Percentiles rank a stretch among this genome's conserved stretches.
Evolutionary conservation across 2,329 filamentous ascomycete species (phyloP).

Genomic region (Curvularia hawaiiensis): DNA sequence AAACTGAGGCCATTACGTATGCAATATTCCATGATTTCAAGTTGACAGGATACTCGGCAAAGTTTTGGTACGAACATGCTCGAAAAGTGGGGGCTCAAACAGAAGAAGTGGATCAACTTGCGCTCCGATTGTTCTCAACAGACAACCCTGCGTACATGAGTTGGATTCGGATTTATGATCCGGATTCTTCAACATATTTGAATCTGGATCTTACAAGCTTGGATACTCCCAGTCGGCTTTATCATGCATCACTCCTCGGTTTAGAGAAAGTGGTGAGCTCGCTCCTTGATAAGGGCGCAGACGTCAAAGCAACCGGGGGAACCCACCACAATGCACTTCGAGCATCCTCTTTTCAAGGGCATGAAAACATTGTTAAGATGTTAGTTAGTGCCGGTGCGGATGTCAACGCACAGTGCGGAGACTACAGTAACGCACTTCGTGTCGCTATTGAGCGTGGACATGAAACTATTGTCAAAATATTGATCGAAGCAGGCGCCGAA

Average conservation of each 20-base stretch:
- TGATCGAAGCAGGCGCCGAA: constrained; percentile 24
- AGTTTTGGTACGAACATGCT: constrained; percentile 35
- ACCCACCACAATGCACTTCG: constrained; percentile 27
- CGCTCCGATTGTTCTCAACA: constrained; percentile 17
- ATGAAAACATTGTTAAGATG: constrained; percentile 26
- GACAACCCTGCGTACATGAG: constrained; percentile 22
- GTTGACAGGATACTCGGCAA: constrained; percentile 35
- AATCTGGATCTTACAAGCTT: no score
- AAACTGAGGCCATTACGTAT: constrained; percentile 3
- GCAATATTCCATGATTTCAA: constrained; percentile 13
- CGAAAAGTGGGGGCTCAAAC: constrained; percentile 16
- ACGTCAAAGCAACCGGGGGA: constrained; percentile 21
- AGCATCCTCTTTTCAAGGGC: constrained; percentile 24
- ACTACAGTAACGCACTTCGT: constrained; percentile 20
- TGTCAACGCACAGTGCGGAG: constrained; percentile 20
- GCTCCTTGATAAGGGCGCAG: constrained; percentile 25
- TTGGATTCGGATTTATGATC: constrained; percentile 27
- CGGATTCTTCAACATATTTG: constrained; percentile 4
- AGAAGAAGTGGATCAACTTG: constrained; percentile 9
- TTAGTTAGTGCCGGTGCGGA: constrained; percentile 19
- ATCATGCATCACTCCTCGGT: constrained; percentile 25
- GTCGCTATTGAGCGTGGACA: constrained; percentile 11
- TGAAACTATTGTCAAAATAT: constrained; percentile 1
- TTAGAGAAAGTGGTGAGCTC: constrained; percentile 20
- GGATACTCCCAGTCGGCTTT: constrained; percentile 13